Evolutionary conservation across 1,284 basidiomycete genomes (phyloP), one percentile per base, ranked within the genome.

Genomic region (Sphaerobolus stellatus): DNA sequence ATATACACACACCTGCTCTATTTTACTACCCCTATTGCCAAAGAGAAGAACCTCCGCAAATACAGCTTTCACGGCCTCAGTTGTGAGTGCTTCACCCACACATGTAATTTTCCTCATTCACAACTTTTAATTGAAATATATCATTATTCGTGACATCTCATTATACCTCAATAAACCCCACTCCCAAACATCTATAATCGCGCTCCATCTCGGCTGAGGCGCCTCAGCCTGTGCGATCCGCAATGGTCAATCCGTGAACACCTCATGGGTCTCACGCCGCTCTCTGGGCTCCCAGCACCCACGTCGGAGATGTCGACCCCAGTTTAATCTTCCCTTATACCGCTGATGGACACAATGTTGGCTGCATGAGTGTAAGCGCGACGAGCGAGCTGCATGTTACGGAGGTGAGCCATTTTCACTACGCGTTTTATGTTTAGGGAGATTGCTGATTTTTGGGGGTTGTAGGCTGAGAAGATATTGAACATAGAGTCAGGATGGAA

Each of bases 61-160:
- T 94, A 94, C 65, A 92, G 92, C 25, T 94, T 94, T 70, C 93
- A 95, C 63, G 92, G 92, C 4, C 72, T 86, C 36, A 86, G 84
- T 59, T 88, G 85, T 81, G 61, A 52, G 81, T n/a, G n/a, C n/a
- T n/a, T n/a, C n/a, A n/a, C n/a, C n/a, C n/a, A n/a, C 9, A 4
- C 9, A 22, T 29, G 6, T 34, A 41, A n/a, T 74, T 6, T n/a
- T n/a, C n/a, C n/a, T n/a, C n/a, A 65, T 66, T 9, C 66, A 66
- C 7, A 66, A 43, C 20, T 31, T 27, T 20, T 2, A 40, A 43
- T 38, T 7, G 27, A 14, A 24, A 8, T 27, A n/a, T n/a, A n/a
- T n/a, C n/a, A n/a, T n/a, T n/a, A n/a, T n/a, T n/a, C n/a, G n/a
- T n/a, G 22, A 24, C 22, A 14, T 43, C 20, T 43, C 11, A 20